A percentile compares a stretch with the other conserved stretches of the same genome.
Evolutionary conservation across 257 asterid species (phyloP).

Genomic region (Petrea volubilis): DNA sequence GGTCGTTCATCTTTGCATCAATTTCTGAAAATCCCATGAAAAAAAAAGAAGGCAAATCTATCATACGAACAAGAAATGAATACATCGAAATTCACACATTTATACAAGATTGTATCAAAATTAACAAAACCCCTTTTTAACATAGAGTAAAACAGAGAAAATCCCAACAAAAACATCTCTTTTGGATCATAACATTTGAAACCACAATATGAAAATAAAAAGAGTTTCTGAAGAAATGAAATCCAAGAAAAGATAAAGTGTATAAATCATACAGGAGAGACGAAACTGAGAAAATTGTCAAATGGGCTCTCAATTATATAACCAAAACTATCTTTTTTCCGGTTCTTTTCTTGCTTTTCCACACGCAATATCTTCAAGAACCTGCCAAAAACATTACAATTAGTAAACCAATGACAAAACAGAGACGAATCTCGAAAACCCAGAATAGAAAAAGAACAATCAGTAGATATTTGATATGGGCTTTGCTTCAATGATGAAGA

Average conservation of each 20-base stretch:
- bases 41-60: not conserved
- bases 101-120: not conserved
- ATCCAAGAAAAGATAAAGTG: not conserved
- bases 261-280: constrained; percentile 21
- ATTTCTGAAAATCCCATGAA: constrained; percentile 30
- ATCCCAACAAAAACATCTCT: not conserved
- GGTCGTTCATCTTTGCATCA: constrained; percentile 68
- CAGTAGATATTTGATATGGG: not conserved
- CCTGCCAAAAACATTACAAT: constrained; percentile 7
- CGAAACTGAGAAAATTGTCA: not conserved
- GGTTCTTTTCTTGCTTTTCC: too few relatives aligned
- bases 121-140: too few relatives aligned
- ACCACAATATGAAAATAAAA: too few relatives aligned
- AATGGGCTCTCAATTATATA: not conserved
- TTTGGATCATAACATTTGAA: too few relatives aligned
- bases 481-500: not conserved
- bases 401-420: not conserved
- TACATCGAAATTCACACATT: not conserved
- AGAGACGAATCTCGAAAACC: not conserved
- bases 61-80: not conserved
- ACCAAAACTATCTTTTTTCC: not conserved
- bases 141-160: not conserved
- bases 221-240: not conserved
- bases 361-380: constrained; percentile 10
- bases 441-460: not conserved